These are phyloP conservation scores for Globisporangium viniferum DNA, from an alignment of 352 stramenopile species.

Conservation along the genomic window DNA sequence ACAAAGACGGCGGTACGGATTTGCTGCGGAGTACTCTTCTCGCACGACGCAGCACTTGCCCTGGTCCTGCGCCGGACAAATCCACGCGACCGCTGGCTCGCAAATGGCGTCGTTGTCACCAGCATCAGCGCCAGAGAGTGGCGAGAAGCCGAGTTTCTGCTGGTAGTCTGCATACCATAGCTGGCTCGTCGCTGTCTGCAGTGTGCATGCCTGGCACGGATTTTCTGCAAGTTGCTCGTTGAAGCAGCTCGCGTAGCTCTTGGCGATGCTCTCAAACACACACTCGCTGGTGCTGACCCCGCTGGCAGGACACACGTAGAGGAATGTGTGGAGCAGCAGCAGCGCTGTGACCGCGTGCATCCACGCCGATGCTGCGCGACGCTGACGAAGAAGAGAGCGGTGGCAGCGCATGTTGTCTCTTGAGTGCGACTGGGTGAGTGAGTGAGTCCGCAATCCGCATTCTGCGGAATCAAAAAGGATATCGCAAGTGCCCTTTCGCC, in stretches of 20 bases:
- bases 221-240: not conserved
- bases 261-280: conserved; percentile 5
- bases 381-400: not conserved
- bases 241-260: conserved; percentile 13
- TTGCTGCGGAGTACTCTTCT: conserved; percentile 2
- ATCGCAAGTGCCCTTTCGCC: no score
- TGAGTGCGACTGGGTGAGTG: not conserved
- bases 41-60: conserved; percentile 17
- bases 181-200: not conserved
- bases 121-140: not conserved
- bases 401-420: not conserved
- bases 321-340: not conserved
- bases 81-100: conserved; percentile 18
- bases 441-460: no score
- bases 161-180: conserved; percentile 16
- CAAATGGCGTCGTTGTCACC: not conserved
- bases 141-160: not conserved
- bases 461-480: no score
- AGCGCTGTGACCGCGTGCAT: not conserved
- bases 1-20: conserved; percentile 13
- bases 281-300: not conserved
- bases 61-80: conserved; percentile 15
- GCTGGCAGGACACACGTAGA: not conserved
- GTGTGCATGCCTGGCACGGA: conserved; percentile 1
- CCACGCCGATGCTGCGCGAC: not conserved